Base-by-base conservation (phyloP, 352 stramenopile genomes). In the Blastocystis hominis region DNA sequence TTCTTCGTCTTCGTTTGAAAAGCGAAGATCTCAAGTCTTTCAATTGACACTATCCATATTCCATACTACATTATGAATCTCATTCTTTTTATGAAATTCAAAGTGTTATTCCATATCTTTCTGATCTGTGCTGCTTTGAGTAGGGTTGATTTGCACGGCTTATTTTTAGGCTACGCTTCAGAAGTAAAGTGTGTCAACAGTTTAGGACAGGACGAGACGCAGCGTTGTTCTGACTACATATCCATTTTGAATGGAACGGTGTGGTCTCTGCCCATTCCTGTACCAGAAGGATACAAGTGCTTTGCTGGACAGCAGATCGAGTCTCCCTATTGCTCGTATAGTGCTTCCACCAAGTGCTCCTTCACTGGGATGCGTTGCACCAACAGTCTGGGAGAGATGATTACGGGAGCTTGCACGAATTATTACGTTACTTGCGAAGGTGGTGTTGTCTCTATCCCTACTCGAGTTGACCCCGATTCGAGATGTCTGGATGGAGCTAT, bases 211-310 rank as follows among this genome's bases (percentile, higher is more conserved):
- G 72, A 81, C 36, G 72, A 81, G 30, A 81, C 50, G 3, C 42
- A 64, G 24, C 46, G 72, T n/a, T 81, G 72, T n/a, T 81, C 72
- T 9, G 72, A 81, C 30, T 87, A 87, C 77, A 87, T 64, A 77
- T 70, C 61, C 3, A 20, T 55, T 1, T 75, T 42, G 46, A 17
- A 70, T 34, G 53, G 38, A 61, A 59, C 36, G 7, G n/a, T 17
- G n/a, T 87, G 61, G 40, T 56, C 61, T 20, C 30, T 55, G 9
- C 61, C 61, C 38, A 87, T 77, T 55, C 64, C 77, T 40, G 17
- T 77, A 7, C n/a, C 77, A 38, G 42, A 87, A 3, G 77, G 77
- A 13, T 36, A 42, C 34, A 87, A 87, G 61, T 87, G 77, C 40
- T 75, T 59, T 47, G 69, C 70, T 50, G 77, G 77, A 47, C 36